Base-by-base conservation (phyloP, 2,329 filamentous ascomycete genomes). In the Penicillium sp. region DNA sequence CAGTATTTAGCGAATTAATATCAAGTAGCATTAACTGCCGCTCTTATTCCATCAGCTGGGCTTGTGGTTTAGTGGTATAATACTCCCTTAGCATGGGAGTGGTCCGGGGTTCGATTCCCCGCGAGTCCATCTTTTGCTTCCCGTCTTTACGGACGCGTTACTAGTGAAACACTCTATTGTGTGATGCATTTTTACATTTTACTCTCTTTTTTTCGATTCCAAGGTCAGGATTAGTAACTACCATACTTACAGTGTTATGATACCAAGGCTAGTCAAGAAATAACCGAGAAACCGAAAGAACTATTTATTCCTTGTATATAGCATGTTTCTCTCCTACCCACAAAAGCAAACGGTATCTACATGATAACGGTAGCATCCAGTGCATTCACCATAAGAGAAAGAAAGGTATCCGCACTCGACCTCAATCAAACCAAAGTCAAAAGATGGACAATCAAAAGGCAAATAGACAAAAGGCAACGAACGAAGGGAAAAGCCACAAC, bases 51-150 rank as follows among this genome's bases (percentile, higher is more conserved):
- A 34, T 34, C 32, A 34, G 14, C 4, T 57, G 63, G 63, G 63
- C 63, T 65, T 66, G 70, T 75, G 72, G 73, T 75, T 75, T 75
- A 75, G 73, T 74, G 74, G 74, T 76, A 75, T 75, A 73, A 75
- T 75, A 70, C 71, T 66, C 71, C 70, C 73, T 75, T 75, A 75
- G 73, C 71, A 74, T 76, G 73, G 72, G 73, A 68, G 74, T 70
- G 74, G 74, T 76, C 73, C 70, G 69, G 72, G 72, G 73, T 76
- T 76, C 72, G 73, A 77, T 76, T 76, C 74, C 74, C 74, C 68
- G 74, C 73, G 68, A 73, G 74, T 76, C 74, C 74, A 76, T 57
- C 3, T 19, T 39, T 39, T 34, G 23, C 23, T 23, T 35, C 23
- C 23, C 23, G 23, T 23, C 23, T 23, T 23, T 23, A 5, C 23